Evolutionary conservation across 2,329 filamentous ascomycete genomes (phyloP).

Genomic region (Sclerotinia nivalis): DNA sequence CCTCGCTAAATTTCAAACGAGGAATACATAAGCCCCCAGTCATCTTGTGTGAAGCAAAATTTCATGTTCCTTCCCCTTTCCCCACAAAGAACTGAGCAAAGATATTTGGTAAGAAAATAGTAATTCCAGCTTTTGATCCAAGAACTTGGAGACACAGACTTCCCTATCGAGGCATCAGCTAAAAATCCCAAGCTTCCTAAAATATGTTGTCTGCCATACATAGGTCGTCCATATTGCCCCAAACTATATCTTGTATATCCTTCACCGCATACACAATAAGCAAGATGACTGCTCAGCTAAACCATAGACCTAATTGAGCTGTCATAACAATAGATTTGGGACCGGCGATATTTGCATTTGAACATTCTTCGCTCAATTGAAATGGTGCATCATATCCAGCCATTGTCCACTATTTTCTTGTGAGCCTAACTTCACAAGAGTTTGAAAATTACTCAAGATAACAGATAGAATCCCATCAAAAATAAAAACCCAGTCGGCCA

Average conservation of each 20-base stretch:
- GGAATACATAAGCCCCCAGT: no score
- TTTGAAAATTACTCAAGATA: conserved; percentile 42
- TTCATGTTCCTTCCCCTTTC: conserved; percentile 54
- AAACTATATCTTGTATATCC: conserved; percentile 59
- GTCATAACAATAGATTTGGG: conserved; percentile 67
- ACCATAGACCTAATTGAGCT: conserved; percentile 57
- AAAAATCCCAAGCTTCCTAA: not conserved
- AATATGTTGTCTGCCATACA: conserved; percentile 51
- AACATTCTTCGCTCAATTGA: conserved; percentile 65
- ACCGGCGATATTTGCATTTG: conserved; percentile 64
- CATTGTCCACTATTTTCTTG: conserved; percentile 43
- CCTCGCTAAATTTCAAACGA: no score
- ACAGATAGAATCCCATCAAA: conserved; percentile 65
- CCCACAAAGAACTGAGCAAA: conserved; percentile 71
- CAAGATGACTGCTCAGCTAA: conserved; percentile 65
- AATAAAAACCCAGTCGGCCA: conserved; percentile 60
- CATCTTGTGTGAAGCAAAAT: no score
- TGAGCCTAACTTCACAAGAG: not conserved
- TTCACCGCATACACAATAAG: conserved; percentile 68
- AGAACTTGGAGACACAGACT: conserved; percentile 67
- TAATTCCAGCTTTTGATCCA: conserved; percentile 59
- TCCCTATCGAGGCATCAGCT: conserved; percentile 35
- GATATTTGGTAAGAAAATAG: conserved; percentile 65
- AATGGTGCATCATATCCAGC: conserved; percentile 64
- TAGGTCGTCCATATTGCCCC: conserved; percentile 67